Evolutionary conservation across 163 green algal genomes (phyloP), one percentile per base, ranked within the genome.

Genomic region (Scenedesmus sp.): DNA sequence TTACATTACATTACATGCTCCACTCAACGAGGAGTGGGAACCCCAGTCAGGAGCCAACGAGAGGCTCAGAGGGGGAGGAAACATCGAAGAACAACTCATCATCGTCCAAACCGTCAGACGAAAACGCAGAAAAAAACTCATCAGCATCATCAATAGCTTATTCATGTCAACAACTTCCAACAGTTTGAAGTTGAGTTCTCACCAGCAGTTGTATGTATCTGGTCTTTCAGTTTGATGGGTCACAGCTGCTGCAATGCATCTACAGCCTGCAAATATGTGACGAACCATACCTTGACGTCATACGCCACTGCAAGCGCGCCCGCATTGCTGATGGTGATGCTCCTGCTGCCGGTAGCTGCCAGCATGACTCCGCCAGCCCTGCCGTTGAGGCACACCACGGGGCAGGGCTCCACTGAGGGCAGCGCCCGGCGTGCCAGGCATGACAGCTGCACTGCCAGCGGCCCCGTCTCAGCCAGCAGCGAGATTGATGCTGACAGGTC

Each of bases 401-500:
- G 55, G 0, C 70, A 55, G 3, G 90, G 89, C 18, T 88, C 77
- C 54, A 95, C 76, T 0, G 18, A 82, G 20, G 95, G 87, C 81
- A 87, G 34, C 4, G 95, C 94, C 57, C 94, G 94, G 66, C 96
- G 96, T 67, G 92, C 96, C 18, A 93, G 66, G 94, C 95, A 97
- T n/a, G 59, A 88, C 23, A 97, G 59, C 16, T 94, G 94, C 26
- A 97, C 88, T 23, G 57, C 15, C 66, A 97, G 94, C 23, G 93
- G 92, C 1, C 95, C 96, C 13, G 94, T 97, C 64, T 97, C 94
- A 10, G 94, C 93, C 54, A 97, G 94, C 74, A 97, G 88, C 52
- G 93, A 90, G 20, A 98, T 91, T 10, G 76, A 54, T 4, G 91
- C 95, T 26, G 93, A 76, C 77, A 97, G 96, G 94, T 97, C 95